Base-by-base conservation (phyloP, 148 eudicot genomes). In the Spergularia marina region DNA sequence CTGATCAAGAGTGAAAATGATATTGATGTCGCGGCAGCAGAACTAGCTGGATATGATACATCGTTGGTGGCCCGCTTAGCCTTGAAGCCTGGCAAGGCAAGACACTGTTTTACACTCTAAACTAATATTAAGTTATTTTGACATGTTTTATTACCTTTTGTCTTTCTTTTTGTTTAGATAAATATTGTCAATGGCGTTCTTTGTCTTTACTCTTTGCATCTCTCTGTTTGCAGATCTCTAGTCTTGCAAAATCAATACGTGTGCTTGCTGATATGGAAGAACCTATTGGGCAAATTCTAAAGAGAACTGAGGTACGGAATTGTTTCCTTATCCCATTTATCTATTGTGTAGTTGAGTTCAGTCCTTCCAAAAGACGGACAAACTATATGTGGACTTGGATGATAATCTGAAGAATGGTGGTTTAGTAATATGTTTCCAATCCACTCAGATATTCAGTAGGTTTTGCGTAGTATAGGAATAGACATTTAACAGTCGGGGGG, bases 261-360 rank as follows among this genome's bases (percentile, higher is more conserved):
- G 87, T 85, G 76, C 89, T 95, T 83, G 99, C 99, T 71, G 89
- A 86, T 34, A 92, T 95, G 96, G 96, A 95, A 76, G 99, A 95
- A 54, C 99, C 98, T 14, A 82, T 95, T 76, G 98, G 98, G 68
- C 91, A 69, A 70, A 82, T 90, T 73, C 39, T 90, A 53, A 92
- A 86, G 80, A 92, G 80, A 86, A 95, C 94, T 39, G 94, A 95
- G 96, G 99, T 89, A 66, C 70, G 86, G 5, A 18, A 9, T 57
- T 17, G 36, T n/a, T 41, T 57, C 12, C 52, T 58, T 25, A 40
- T 51, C 64, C 20, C 10, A 14, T 53, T 13, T 55, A 20, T 40
- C 30, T 7, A 6, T 65, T 10, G 18, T 71, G 7, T 11, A 65
- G 5, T 55, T 1, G 15, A 9, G 8, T 77, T 4, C 15, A 9